These are phyloP conservation scores for Claviceps maximensis DNA, from an alignment of 2,329 filamentous ascomycete genomes.

Conservation along the genomic window DNA sequence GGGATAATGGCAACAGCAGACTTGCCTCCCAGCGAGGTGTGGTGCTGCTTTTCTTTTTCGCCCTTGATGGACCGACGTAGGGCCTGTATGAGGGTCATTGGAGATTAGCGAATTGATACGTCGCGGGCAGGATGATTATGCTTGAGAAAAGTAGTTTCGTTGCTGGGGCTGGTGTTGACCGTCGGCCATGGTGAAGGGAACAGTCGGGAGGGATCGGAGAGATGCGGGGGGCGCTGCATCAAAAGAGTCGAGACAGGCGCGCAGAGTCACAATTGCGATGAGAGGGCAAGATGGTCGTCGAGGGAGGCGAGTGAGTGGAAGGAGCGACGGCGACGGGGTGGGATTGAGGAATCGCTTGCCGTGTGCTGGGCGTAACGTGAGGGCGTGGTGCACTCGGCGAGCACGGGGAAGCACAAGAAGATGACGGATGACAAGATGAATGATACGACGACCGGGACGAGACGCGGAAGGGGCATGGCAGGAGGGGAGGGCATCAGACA, in stretches of 20 bases:
- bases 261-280: background rate
- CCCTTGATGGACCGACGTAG: slow-evolving; percentile 83
- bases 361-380: background rate
- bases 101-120: slow-evolving; percentile 21
- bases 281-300: slow-evolving; percentile 7
- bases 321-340: slow-evolving; percentile 6
- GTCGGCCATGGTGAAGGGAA: background rate
- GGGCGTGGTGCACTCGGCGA: background rate
- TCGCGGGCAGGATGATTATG: background rate
- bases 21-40: slow-evolving; percentile 65
- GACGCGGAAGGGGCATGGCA: background rate
- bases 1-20: slow-evolving; percentile 79
- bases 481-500: background rate
- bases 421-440: background rate
- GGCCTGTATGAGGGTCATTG: slow-evolving; percentile 43
- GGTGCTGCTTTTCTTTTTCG: slow-evolving; percentile 64
- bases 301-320: slow-evolving; percentile 7
- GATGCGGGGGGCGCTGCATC: background rate
- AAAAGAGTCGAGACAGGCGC: background rate
- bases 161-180: background rate
- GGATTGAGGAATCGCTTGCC: background rate
- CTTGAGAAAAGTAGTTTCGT: background rate
- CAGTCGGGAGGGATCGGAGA: background rate
- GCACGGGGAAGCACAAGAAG: background rate
- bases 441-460: slow-evolving; percentile 1